Percentiles rank a stretch among this genome's conserved stretches.
Evolutionary conservation across 306 rosid genomes (phyloP).

Genomic region (Hippophae tibetana): DNA sequence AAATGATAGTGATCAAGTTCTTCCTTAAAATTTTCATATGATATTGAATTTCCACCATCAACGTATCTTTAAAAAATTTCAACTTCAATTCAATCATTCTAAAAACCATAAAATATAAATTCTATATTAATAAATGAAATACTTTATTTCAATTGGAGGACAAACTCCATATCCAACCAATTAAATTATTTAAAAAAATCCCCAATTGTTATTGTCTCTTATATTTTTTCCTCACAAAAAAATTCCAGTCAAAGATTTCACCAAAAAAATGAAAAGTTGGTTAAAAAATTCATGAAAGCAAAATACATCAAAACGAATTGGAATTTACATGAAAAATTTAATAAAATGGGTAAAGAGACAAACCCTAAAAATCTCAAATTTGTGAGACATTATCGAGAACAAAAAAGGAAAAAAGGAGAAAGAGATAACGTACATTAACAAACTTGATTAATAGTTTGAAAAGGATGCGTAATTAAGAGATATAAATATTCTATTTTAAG

Average conservation of each 20-base stretch:
- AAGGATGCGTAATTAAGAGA: not conserved
- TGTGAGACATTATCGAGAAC: not conserved
- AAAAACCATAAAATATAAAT: no score
- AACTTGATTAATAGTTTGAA: slow-evolving; percentile 14
- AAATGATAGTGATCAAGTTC: not conserved
- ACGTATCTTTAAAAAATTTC: no score
- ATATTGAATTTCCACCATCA: no score
- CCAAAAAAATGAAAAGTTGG: not conserved
- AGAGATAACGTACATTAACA: slow-evolving; percentile 20
- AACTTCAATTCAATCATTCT: no score
- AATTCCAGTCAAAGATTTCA: not conserved
- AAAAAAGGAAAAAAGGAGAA: not conserved
- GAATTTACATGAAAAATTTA: slow-evolving; percentile 22
- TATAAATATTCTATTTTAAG: not conserved
- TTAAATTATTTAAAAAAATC: not conserved
- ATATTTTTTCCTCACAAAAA: not conserved
- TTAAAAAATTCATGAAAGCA: not conserved
- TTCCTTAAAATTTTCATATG: not conserved
- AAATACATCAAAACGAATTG: not conserved
- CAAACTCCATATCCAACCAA: not conserved
- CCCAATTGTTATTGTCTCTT: not conserved
- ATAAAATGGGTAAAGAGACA: slow-evolving; percentile 16
- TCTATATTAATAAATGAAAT: not conserved
- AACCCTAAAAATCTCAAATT: slow-evolving; percentile 30
- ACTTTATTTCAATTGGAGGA: not conserved